These are phyloP conservation scores for Pichia sp. DNA, from an alignment of 1,139 yeast genomes.

Conservation along the genomic window DNA sequence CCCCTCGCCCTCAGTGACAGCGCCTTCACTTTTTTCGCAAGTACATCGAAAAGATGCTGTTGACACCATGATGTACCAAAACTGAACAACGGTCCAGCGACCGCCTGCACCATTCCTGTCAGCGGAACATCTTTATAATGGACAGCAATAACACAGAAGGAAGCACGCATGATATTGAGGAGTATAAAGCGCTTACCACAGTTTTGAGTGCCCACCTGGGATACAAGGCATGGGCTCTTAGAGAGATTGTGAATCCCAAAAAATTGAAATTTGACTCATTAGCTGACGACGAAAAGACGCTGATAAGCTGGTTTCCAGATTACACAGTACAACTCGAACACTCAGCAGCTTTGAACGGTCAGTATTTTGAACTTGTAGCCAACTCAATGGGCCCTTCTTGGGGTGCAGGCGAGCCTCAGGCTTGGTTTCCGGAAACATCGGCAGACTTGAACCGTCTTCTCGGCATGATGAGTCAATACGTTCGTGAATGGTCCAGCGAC, in stretches of 20 bases:
- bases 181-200: constrained; percentile 28
- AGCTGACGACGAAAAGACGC: constrained; percentile 37
- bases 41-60: too few relatives aligned
- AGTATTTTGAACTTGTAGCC: constrained; percentile 47
- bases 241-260: constrained; percentile 33
- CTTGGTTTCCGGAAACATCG: constrained; percentile 30
- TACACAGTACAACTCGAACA: constrained; percentile 44
- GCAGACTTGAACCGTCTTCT: constrained; percentile 59
- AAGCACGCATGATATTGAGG: constrained; percentile 22
- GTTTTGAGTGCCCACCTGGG: constrained; percentile 29
- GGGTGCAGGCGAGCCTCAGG: constrained; percentile 44
- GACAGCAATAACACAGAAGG: neutral
- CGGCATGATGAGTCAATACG: constrained; percentile 57
- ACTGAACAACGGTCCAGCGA: too few relatives aligned
- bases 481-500: constrained; percentile 73
- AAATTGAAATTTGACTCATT: constrained; percentile 36
- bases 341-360: constrained; percentile 47
- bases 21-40: neutral
- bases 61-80: too few relatives aligned
- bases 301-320: constrained; percentile 50
- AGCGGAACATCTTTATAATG: neutral
- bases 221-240: constrained; percentile 33
- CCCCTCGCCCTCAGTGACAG: neutral
- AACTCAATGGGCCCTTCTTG: constrained; percentile 46
- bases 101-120: too few relatives aligned